Evolutionary conservation across 2,329 filamentous ascomycete genomes (phyloP).

Genomic region (Alternaria consortialis): DNA sequence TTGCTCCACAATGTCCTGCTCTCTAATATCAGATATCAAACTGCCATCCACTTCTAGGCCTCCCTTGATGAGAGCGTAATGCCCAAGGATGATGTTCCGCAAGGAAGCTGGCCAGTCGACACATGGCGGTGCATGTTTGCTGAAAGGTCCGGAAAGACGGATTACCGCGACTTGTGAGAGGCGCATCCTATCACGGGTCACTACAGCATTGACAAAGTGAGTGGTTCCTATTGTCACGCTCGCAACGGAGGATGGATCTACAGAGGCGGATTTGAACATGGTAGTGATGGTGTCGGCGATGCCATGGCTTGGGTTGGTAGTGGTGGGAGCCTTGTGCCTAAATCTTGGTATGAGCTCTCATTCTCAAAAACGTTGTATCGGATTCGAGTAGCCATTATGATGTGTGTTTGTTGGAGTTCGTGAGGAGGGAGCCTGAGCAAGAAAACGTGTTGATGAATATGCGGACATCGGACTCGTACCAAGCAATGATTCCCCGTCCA

Average conservation of each 20-base stretch:
- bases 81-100: constrained; percentile 57
- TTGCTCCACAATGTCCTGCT: constrained; percentile 56
- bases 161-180: constrained; percentile 63
- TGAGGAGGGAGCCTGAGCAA: not conserved
- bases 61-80: constrained; percentile 58
- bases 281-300: constrained; percentile 48
- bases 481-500: constrained; percentile 46
- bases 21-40: constrained; percentile 53
- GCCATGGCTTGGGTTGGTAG: constrained; percentile 49
- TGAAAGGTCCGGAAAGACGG: constrained; percentile 59
- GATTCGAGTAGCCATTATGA: not conserved
- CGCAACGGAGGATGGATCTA: constrained; percentile 46
- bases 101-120: constrained; percentile 59
- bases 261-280: constrained; percentile 46
- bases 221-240: constrained; percentile 64
- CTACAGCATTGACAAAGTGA: constrained; percentile 62
- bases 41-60: constrained; percentile 62
- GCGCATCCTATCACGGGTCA: constrained; percentile 60
- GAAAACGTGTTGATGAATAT: not conserved
- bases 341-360: not conserved
- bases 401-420: not conserved
- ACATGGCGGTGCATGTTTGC: constrained; percentile 60
- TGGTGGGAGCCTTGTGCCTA: constrained; percentile 53
- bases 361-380: not conserved
- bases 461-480: constrained; percentile 31